Evolutionary conservation across 768 basidiomycete genomes (phyloP), one percentile per base, ranked within the genome.

Genomic region (Boletales sp.): DNA sequence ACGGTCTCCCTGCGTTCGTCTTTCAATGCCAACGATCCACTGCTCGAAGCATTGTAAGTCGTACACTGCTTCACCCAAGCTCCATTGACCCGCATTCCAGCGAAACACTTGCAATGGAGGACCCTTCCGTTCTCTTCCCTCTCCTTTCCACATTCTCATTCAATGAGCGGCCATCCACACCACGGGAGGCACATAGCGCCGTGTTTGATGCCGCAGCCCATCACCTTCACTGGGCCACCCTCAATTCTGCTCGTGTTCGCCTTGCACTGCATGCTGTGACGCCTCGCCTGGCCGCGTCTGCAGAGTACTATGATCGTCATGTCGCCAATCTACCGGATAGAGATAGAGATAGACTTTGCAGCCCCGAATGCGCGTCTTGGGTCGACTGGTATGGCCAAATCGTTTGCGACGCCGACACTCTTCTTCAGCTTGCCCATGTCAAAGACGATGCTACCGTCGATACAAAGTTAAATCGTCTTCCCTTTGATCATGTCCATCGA

Each of bases 261-360:
- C 75, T 97, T 21, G 86, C 83, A 0, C 73, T 94, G 46, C 90
- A 94, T 56, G 79, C 85, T 3, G 78, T 86, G 8, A 82, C 82
- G 0, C 92, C 94, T 0, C 86, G 83, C 59, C 78, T 97, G 25
- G 84, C 91, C 51, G 93, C 94, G 0, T 88, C 86, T 61, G 91
- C 87, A 63, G 78, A 86, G 45, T 82, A 83, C 63, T 94, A 92
- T 59, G 64, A 57, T 57, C 65, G 44, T 64, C 73, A 56, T 61
- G 69, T 46, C 62, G 70, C 56, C 44, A 51, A 41, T 57, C 59
- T 48, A 53, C 14, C 48, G 10, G 55, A 60, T 30, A 54, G 25
- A 37, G 61, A 68, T 53, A 54, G 28, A 36, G 61, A 68, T 54
- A 68, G 56, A 62, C 69, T 63, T 32, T 19, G 34, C 14, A 48